Evolutionary conservation across 2,329 filamentous ascomycete genomes (phyloP), one percentile per base, ranked within the genome.

Genomic region (Monosporascus ibericus): DNA sequence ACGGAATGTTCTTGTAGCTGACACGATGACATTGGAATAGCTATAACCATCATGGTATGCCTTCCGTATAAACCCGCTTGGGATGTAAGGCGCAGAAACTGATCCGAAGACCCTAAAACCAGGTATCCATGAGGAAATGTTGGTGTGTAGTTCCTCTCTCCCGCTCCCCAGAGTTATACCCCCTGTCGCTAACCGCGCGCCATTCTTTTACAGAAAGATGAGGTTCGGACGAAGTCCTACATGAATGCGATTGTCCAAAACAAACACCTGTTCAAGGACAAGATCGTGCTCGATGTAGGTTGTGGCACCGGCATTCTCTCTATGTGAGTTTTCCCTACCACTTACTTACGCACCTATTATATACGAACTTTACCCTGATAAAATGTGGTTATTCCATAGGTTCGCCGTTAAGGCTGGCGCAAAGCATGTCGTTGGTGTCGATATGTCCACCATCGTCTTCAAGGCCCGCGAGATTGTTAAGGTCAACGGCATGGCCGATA

Each of bases 391-490:
- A 24, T 34, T 34, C 30, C 24, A 17, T 48, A 97, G 92, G 92
- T 99, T 99, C 71, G 94, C 94, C 52, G 92, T 90, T 56, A 92
- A 88, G 75, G 92, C 94, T 56, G 94, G 94, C 68, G 94, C 94
- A 54, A 97, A 96, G 77, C 94, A 99, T 73, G 94, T 99, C 62
- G 95, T 97, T 62, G 94, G 94, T 65, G 94, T 99, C 52, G 94
- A 99, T 74, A 99, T 97, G 92, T 99, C 94, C 36, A 96, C 92
- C 63, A 99, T 99, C 73, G 96, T 99, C 75, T 90, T 95, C 76
- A 99, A 99, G 81, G 94, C 94, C 44, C 86, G 85, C 66, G 89
- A 97, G 78, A 99, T 99, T 60, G 94, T 97, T 68, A 85, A 85
- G 69, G 82, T 81, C 62, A 99, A 99, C 72, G 92, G 92, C 63